Evolutionary conservation across 75 land plant species (phyloP).

Genomic region (Picea glauca): DNA sequence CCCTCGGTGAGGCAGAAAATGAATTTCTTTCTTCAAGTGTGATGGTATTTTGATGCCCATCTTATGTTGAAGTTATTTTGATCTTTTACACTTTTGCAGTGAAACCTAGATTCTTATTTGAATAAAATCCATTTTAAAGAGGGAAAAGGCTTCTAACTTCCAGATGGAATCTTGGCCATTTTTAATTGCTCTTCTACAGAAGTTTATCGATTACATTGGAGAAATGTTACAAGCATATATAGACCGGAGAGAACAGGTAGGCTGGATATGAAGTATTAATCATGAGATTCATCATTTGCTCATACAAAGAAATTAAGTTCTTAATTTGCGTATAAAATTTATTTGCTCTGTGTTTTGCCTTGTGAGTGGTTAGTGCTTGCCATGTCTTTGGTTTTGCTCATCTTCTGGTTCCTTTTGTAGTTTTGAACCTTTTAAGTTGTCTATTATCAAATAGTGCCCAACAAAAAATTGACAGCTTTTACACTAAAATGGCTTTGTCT

Average conservation of each 20-base stretch:
- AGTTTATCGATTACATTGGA: constrained; percentile 82
- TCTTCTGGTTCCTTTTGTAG: not conserved
- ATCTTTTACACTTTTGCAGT: not conserved
- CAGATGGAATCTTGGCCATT: not conserved
- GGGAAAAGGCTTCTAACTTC: not conserved
- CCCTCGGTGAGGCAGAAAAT: constrained; percentile 75
- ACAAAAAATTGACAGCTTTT: no score
- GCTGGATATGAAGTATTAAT: not conserved
- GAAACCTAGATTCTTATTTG: not conserved
- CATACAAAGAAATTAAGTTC: not conserved
- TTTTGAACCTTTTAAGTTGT: no score
- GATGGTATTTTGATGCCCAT: constrained; percentile 35
- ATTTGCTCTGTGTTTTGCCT: not conserved
- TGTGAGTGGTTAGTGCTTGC: not conserved
- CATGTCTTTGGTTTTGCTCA: not conserved
- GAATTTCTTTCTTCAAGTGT: constrained; percentile 74
- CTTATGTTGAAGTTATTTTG: not conserved
- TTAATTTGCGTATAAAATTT: not conserved
- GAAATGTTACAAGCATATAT: constrained; percentile 86
- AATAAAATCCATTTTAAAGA: not conserved
- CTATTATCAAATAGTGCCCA: no score
- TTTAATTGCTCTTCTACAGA: constrained; percentile 23
- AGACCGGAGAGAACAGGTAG: constrained; percentile 91
- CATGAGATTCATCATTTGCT: not conserved
- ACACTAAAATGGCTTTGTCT: not conserved